Conservation (phyloP, 768 basidiomycete species). For the Boletus eberwhitei region DNA sequence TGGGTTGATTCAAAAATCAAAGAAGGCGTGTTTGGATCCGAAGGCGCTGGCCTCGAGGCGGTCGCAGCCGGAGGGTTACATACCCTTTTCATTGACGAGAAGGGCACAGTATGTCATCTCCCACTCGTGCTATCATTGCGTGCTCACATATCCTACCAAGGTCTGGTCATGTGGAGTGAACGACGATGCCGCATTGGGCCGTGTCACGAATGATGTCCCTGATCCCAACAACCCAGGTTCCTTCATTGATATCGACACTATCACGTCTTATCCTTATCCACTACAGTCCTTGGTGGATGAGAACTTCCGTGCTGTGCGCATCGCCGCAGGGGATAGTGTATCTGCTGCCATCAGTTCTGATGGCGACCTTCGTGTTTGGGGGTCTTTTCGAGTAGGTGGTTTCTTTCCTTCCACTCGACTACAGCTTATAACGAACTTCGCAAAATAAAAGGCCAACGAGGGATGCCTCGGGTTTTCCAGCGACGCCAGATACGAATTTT, state of each 20-base stretch:
- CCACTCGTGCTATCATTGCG: background rate
- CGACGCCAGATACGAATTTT: slow-evolving; percentile 63
- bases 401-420: background rate
- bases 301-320: slow-evolving; percentile 77
- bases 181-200: slow-evolving; percentile 85
- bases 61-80: slow-evolving; percentile 87
- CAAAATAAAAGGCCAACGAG: slow-evolving; percentile 55
- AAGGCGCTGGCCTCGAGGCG: slow-evolving; percentile 76
- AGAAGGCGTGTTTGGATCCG: slow-evolving; percentile 65
- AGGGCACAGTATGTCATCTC: slow-evolving; percentile 69
- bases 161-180: slow-evolving; percentile 86
- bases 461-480: slow-evolving; percentile 83
- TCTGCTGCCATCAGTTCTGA: slow-evolving; percentile 77
- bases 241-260: slow-evolving; percentile 51
- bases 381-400: slow-evolving; percentile 75
- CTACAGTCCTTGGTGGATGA: slow-evolving; percentile 69
- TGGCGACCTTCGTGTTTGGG: slow-evolving; percentile 87
- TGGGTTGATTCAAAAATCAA: slow-evolving; percentile 78
- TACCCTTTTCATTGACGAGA: slow-evolving; percentile 83
- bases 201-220: slow-evolving; percentile 61
- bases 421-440: slow-evolving; percentile 1
- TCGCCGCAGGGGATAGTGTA: slow-evolving; percentile 85
- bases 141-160: slow-evolving; percentile 36
- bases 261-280: slow-evolving; percentile 60
- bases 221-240: slow-evolving; percentile 56